Evolutionary conservation across 2,329 filamentous ascomycete species (phyloP).

Genomic region (Thelonectria rubi): DNA sequence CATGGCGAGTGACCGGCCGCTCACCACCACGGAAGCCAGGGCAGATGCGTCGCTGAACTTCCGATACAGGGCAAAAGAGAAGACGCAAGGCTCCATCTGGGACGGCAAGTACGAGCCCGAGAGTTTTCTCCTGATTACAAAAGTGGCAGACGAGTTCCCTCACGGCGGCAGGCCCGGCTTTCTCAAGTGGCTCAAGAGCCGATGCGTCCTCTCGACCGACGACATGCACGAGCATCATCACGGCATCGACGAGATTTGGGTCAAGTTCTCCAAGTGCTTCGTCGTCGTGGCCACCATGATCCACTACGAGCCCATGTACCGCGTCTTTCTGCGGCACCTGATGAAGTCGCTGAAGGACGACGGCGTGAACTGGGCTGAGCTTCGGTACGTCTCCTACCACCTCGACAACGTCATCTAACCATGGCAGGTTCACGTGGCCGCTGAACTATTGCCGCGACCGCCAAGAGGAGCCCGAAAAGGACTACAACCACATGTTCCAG

Average conservation of each 20-base stretch:
- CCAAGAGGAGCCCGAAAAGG: constrained; percentile 70
- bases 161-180: constrained; percentile 77
- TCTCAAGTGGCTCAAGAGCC: constrained; percentile 76
- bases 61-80: constrained; percentile 60
- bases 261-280: constrained; percentile 81
- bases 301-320: constrained; percentile 91
- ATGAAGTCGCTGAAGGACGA: constrained; percentile 79
- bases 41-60: constrained; percentile 69
- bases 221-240: constrained; percentile 84
- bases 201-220: constrained; percentile 74
- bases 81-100: constrained; percentile 69
- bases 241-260: constrained; percentile 85
- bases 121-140: constrained; percentile 65
- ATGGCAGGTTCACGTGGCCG: constrained; percentile 71
- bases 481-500: constrained; percentile 75
- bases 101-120: constrained; percentile 66
- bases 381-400: constrained; percentile 57
- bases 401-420: constrained; percentile 23
- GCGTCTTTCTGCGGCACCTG: constrained; percentile 76
- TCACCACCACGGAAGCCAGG: constrained; percentile 63
- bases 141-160: constrained; percentile 79
- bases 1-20: constrained; percentile 67
- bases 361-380: constrained; percentile 84
- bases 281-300: constrained; percentile 76
- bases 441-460: constrained; percentile 74